phyloP scores from a whole-genome alignment of 441 rosid genomes.

The Bocquillonia castaneifolia region DNA sequence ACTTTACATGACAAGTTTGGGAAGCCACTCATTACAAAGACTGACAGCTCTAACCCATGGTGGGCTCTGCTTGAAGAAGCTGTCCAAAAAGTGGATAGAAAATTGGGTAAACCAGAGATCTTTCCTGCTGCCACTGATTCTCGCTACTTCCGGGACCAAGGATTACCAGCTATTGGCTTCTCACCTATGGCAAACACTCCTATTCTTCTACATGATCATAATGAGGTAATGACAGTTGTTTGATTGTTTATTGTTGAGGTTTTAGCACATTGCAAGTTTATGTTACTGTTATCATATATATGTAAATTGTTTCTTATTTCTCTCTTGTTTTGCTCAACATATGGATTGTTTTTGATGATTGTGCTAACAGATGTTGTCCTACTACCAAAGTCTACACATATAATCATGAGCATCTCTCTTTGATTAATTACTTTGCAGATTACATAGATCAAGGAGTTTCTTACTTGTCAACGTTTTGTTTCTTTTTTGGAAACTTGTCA shows the following conservation, averaged over 20 bases:
- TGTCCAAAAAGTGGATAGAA: conserved; percentile 63
- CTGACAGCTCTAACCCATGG: conserved; percentile 76
- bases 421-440: background rate
- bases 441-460: background rate
- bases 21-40: conserved; percentile 49
- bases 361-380: background rate
- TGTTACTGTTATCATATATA: background rate
- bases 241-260: conserved; percentile 11
- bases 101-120: conserved; percentile 63
- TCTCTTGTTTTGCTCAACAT: background rate
- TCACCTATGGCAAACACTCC: conserved; percentile 95
- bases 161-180: conserved; percentile 83
- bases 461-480: background rate
- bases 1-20: conserved; percentile 36
- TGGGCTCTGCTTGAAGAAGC: conserved; percentile 79
- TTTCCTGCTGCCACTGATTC: conserved; percentile 91
- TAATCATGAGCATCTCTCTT: background rate
- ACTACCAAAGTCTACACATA: no score
- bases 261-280: background rate
- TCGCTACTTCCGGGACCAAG: conserved; percentile 58
- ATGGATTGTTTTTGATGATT: background rate
- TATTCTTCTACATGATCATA: conserved; percentile 80
- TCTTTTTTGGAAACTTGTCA: no score
- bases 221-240: conserved; percentile 50
- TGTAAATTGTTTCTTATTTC: background rate